Evolutionary conservation across 2,329 filamentous ascomycete species (phyloP).

Genomic region (Setomelanomma holmii): DNA sequence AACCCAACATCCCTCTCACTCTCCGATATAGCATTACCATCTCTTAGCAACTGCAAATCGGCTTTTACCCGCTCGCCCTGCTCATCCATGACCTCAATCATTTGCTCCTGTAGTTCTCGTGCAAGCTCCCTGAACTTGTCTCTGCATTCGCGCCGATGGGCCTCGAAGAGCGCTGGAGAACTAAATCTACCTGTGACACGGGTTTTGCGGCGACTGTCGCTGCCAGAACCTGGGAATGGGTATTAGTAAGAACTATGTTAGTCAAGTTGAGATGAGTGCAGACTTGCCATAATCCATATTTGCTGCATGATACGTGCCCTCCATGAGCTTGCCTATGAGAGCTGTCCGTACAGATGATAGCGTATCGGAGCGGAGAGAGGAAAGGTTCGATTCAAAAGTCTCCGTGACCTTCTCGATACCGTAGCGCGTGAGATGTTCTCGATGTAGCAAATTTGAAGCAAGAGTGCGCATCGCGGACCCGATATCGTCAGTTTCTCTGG

Average conservation of each 20-base stretch:
- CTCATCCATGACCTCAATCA: slow-evolving; percentile 8
- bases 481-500: background rate
- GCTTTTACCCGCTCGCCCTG: slow-evolving; percentile 20
- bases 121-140: slow-evolving; percentile 10
- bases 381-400: slow-evolving; percentile 20
- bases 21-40: slow-evolving; percentile 27
- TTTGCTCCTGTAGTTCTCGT: slow-evolving; percentile 6
- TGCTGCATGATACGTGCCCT: slow-evolving; percentile 23
- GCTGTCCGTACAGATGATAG: slow-evolving; percentile 20
- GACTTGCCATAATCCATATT: slow-evolving; percentile 25
- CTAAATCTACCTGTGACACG: slow-evolving; percentile 19
- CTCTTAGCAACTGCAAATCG: slow-evolving; percentile 22
- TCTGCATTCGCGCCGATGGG: slow-evolving; percentile 14
- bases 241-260: background rate
- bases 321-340: slow-evolving; percentile 25
- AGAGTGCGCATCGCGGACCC: slow-evolving; percentile 26
- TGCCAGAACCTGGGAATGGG: background rate
- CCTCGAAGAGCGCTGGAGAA: slow-evolving; percentile 14
- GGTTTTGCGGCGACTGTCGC: slow-evolving; percentile 16
- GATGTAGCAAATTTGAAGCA: slow-evolving; percentile 33
- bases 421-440: slow-evolving; percentile 34
- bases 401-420: slow-evolving; percentile 36
- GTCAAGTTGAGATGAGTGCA: background rate
- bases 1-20: slow-evolving; percentile 26
- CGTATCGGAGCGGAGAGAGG: slow-evolving; percentile 15